Base-by-base conservation (phyloP, 2,329 filamentous ascomycete genomes). In the Calonectria fujianensis region DNA sequence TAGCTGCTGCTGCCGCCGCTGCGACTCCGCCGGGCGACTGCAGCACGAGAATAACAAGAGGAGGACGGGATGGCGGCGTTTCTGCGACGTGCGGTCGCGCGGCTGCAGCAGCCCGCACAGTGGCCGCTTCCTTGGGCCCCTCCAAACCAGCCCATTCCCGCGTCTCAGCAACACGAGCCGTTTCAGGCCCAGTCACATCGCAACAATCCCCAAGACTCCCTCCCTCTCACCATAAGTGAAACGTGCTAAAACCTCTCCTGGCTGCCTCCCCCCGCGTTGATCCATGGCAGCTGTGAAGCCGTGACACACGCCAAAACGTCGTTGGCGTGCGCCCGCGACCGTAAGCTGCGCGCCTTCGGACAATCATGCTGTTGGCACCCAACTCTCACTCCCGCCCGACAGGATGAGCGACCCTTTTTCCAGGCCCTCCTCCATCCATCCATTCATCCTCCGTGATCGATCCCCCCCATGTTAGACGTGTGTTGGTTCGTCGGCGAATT, bases 131-230 rank as follows among this genome's bases (percentile, higher is more conserved):
- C 13, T 72, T 41, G 70, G 41, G 41, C 45, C 68, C 68, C 71
- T 66, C 72, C 37, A 37, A 59, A 52, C 45, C 64, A 16, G 20
- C 59, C 67, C 50, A 39, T 61, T 61, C 52, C 50, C 63, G 63
- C 64, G 64, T 52, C 61, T 59, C 70, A 71, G 74, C 70, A 64
- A 78, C 75, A 73, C 69, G 29, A 32, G 20, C 67, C 59, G 79
- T 80, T 80, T 80, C 79, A 80, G 75, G 52, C 48, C 37, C 70
- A 63, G 77, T 80, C 78, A 69, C 76, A 78, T 74, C 75, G 70
- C 70, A 57, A 73, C 73, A 70, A 80, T 73, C 77, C 74, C 73
- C 75, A 59, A 50, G 54, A 77, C 70, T 71, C 66, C 70, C 71
- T 52, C 68, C 51, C 70, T 65, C 57, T 68, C 37, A 29, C 63